Conservation (phyloP, 176 grass and related monocot species). For the Oryza rufipogon region DNA sequence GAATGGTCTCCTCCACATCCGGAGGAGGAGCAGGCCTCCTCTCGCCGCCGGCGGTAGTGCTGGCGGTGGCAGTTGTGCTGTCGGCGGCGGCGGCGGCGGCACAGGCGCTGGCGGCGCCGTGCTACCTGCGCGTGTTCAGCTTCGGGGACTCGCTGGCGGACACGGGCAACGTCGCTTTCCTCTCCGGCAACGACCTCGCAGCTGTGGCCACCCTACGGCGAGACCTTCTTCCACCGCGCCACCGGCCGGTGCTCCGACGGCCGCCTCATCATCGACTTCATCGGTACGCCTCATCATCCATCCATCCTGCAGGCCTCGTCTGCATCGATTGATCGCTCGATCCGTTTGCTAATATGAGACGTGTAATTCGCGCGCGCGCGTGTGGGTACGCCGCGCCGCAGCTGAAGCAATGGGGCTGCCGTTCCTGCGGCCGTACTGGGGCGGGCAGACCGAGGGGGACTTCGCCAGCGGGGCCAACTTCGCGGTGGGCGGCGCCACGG, state of each 20-base stretch:
- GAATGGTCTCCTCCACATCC: slow-evolving; percentile 28
- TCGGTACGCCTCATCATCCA: slow-evolving; percentile 39
- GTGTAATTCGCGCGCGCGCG: background rate
- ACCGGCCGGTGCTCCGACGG: slow-evolving; percentile 81
- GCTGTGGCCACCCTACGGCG: slow-evolving; percentile 51
- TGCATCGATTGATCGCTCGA: background rate
- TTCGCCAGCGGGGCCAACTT: slow-evolving; percentile 62
- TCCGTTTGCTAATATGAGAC: background rate
- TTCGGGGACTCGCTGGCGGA: slow-evolving; percentile 75
- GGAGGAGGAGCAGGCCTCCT: background rate
- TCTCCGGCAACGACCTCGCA: background rate
- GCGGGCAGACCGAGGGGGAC: slow-evolving; percentile 19
- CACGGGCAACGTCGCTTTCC: slow-evolving; percentile 55
- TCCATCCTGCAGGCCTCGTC: background rate
- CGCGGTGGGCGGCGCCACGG: slow-evolving; percentile 39
- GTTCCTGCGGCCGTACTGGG: slow-evolving; percentile 52
- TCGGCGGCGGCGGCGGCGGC: background rate
- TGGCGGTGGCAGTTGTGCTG: background rate
- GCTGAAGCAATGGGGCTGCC: slow-evolving; percentile 56
- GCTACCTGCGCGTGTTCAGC: slow-evolving; percentile 57
- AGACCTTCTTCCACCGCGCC: slow-evolving; percentile 71
- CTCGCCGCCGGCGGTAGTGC: background rate
- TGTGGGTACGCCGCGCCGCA: background rate
- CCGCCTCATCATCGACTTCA: slow-evolving; percentile 78
- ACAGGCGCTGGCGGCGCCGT: slow-evolving; percentile 4